Evolutionary conservation across 345 rosid genomes (phyloP), one percentile per base, ranked within the genome.

Genomic region (Firmiana major): DNA sequence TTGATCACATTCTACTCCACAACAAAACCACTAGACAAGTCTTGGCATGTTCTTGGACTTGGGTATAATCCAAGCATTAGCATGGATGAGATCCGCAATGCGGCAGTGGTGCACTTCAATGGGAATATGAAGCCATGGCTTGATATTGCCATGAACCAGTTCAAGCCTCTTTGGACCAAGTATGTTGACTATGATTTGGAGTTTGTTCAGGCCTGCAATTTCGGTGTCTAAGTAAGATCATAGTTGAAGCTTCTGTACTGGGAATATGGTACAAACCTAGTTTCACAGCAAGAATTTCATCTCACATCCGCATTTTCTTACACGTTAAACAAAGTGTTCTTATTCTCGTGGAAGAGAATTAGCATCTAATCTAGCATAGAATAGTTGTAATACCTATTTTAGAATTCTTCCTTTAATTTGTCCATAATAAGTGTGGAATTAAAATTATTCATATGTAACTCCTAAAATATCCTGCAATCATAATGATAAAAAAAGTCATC

Each of bases 71-170:
- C 99, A 11, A 92, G 99, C 88, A 92, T 96, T 70, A 77, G 98
- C 78, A 82, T 89, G 97, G 97, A 92, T 6, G 99, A 96, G 93
- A 96, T 93, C 40, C 85, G 79, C 46, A 90, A 91, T 49, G 98
- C 98, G 10, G 97, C 98, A 0, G 98, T 94, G 28, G 97, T 94
- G 71, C 98, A 93, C 77, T 93, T 92, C 87, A 94, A 93, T 55
- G 98, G 97, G 75, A 94, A 94, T 78, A 93, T 93, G 97, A 93
- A 94, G 90, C 98, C 97, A 1, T 94, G 98, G 98, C 92, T 94
- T 0, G 98, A 94, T 53, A 93, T 93, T 62, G 98, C 98, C 78
- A 93, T 94, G 98, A 93, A 89, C 83, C 97, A 91, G 85, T 96
- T 92, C 78, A 87, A 89, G 75, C 94, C 96, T 3, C 91, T 93